A percentile compares a stretch with the other conserved stretches of the same genome.
Conservation (phyloP, 2,329 filamentous ascomycete genomes). For the Paecilomyces sp. region DNA sequence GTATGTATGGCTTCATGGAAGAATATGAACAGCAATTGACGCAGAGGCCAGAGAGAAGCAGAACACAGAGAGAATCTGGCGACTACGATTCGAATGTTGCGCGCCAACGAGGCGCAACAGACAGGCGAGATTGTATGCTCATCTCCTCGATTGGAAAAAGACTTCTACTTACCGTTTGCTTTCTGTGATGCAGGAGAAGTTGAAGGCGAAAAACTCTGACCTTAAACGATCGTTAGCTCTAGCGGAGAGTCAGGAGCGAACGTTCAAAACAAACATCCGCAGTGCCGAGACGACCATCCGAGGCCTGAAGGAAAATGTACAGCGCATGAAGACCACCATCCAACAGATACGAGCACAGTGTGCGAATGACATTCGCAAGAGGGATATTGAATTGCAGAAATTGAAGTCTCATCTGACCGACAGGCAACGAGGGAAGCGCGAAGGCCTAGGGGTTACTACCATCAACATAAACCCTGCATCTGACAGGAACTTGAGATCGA, state of each 20-base stretch:
- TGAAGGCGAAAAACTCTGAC: constrained; percentile 50
- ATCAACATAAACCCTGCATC: constrained; percentile 38
- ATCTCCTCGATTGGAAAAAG: constrained; percentile 4
- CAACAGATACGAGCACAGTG: constrained; percentile 80
- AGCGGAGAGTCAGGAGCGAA: constrained; percentile 63
- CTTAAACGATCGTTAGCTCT: constrained; percentile 50
- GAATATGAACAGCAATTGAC: constrained; percentile 6
- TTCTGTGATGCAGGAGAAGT: constrained; percentile 37
- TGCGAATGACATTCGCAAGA: constrained; percentile 82
- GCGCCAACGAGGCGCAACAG: constrained; percentile 67
- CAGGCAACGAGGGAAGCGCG: constrained; percentile 52
- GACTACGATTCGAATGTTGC: constrained; percentile 66
- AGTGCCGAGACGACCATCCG: constrained; percentile 67
- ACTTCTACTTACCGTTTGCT: constrained; percentile 7
- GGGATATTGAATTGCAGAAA: constrained; percentile 80
- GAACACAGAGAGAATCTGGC: constrained; percentile 81
- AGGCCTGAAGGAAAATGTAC: constrained; percentile 75
- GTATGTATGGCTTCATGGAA: constrained; percentile 45
- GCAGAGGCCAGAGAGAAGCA: constrained; percentile 63
- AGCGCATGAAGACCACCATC: constrained; percentile 69
- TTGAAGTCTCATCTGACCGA: constrained; percentile 82
- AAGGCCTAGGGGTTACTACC: constrained; percentile 44
- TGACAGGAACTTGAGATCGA: constrained; percentile 23
- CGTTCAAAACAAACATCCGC: constrained; percentile 62
- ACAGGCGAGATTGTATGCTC: constrained; percentile 57